phyloP scores from a whole-genome alignment of 1,284 basidiomycete genomes.

The Moesziomyces parantarcticus region DNA sequence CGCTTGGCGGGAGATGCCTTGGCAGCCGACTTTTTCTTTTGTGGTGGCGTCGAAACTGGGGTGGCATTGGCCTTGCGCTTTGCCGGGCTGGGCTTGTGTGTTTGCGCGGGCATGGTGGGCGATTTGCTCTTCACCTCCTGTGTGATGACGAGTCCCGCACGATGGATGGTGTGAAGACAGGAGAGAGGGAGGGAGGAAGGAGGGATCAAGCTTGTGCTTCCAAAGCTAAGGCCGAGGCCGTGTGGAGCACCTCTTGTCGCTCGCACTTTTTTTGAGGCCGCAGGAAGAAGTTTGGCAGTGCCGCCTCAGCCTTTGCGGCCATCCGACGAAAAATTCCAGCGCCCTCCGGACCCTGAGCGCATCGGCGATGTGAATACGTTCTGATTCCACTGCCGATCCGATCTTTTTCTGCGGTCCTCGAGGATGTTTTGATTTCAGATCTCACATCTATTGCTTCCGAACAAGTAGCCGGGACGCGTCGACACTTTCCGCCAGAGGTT shows the following conservation, averaged over 20 bases:
- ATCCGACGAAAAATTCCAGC: neutral
- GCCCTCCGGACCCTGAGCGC: conserved; percentile 12
- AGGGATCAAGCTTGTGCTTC: conserved; percentile 2
- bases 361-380: neutral
- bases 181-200: neutral
- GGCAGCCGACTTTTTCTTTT: conserved; percentile 18
- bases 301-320: neutral
- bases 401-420: neutral
- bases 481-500: conserved; percentile 37
- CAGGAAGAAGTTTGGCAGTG: neutral
- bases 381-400: neutral
- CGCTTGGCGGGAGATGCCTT: neutral
- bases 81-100: conserved; percentile 10
- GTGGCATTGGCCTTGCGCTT: conserved; percentile 34
- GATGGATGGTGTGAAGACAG: no score
- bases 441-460: conserved; percentile 4
- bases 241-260: neutral
- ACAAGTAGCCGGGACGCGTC: conserved; percentile 35
- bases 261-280: neutral
- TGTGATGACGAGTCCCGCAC: neutral
- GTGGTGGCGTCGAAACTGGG: conserved; percentile 12
- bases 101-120: conserved; percentile 24
- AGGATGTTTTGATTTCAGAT: neutral
- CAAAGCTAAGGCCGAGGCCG: no score
- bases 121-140: neutral